These are phyloP conservation scores for Rhizoclosmatium sp. DNA, from an alignment of 192 early-diverging fungal genomes.

Conservation along the genomic window DNA sequence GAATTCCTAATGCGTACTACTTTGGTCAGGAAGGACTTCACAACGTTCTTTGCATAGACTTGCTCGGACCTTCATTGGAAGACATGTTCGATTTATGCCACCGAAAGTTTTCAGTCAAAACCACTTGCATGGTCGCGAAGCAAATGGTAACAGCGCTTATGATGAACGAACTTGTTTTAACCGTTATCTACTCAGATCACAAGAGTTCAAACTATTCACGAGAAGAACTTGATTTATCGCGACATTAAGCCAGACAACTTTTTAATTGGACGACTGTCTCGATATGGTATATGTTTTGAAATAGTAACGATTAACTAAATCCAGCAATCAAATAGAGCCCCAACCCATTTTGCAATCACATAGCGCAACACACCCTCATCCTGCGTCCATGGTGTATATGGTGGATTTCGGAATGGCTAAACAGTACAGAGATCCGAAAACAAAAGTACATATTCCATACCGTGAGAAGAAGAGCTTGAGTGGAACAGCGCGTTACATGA, in stretches of 20 bases:
- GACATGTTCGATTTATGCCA: constrained; percentile 92
- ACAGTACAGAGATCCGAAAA: constrained; percentile 86
- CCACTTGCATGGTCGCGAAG: constrained; percentile 88
- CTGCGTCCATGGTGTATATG: constrained; percentile 84
- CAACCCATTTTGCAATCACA: constrained; percentile 26
- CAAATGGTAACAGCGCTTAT: constrained; percentile 72
- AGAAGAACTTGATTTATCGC: constrained; percentile 92
- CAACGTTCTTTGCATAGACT: constrained; percentile 89
- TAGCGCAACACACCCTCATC: constrained; percentile 66
- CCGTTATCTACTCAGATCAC: constrained; percentile 61
- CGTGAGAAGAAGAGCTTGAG: constrained; percentile 93
- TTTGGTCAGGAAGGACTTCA: constrained; percentile 94
- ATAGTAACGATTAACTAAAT: not conserved
- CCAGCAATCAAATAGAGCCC: constrained; percentile 5
- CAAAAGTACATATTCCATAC: constrained; percentile 88
- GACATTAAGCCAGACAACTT: constrained; percentile 87
- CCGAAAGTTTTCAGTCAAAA: constrained; percentile 86
- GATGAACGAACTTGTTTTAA: constrained; percentile 60
- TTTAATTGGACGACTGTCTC: constrained; percentile 72
- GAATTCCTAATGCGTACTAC: constrained; percentile 87
- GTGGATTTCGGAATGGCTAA: constrained; percentile 94
- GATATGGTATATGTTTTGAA: constrained; percentile 31
- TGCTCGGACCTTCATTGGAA: constrained; percentile 89
- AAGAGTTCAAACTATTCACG: constrained; percentile 82
- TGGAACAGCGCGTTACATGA: constrained; percentile 91